Base-by-base conservation (phyloP, 2,329 filamentous ascomycete genomes). In the Ascochyta lentis region DNA sequence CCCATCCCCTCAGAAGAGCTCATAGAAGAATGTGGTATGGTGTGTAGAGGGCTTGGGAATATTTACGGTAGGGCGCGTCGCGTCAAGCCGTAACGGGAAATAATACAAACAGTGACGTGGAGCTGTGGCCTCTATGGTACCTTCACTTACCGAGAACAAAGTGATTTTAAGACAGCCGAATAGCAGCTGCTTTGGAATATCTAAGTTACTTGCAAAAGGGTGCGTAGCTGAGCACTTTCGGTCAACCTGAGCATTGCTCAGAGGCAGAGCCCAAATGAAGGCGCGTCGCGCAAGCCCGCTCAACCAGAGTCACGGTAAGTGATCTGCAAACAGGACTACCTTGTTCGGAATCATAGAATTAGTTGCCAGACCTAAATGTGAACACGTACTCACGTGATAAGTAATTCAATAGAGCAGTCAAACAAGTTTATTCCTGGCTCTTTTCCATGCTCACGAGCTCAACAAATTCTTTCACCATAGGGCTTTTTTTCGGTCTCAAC, bases 41-140 rank as follows among this genome's bases (percentile, higher is more conserved):
- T 15, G 39, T n/a, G 23, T n/a, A 3, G 4, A 24, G 22, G 13
- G 16, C 10, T 41, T 24, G 4, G 15, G 10, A 12, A 27, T n/a
- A 15, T 3, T 5, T n/a, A n/a, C 9, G 22, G 38, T 8, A 41
- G 23, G 38, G 4, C 12, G 38, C 23, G 23, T 41, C 24, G 39
- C 24, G 13, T 39, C 27, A 16, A 9, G 12, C 15, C 16, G 12
- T n/a, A 15, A 33, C 37, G 39, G 44, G 33, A 35, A 55, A 49
- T 8, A n/a, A 43, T 59, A 29, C 56, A 64, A 62, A 59, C 48
- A 19, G 46, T 52, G 46, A 31, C 24, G 38, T 40, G 38, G 27
- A 15, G 31, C 34, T 33, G 34, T 45, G 39, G 34, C 39, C n/a
- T 12, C 26, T 15, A 33, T 51, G 26, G 22, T 24, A 16, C 41